Base-by-base conservation (phyloP, 345 rosid genomes). In the Kernera saxatilis region DNA sequence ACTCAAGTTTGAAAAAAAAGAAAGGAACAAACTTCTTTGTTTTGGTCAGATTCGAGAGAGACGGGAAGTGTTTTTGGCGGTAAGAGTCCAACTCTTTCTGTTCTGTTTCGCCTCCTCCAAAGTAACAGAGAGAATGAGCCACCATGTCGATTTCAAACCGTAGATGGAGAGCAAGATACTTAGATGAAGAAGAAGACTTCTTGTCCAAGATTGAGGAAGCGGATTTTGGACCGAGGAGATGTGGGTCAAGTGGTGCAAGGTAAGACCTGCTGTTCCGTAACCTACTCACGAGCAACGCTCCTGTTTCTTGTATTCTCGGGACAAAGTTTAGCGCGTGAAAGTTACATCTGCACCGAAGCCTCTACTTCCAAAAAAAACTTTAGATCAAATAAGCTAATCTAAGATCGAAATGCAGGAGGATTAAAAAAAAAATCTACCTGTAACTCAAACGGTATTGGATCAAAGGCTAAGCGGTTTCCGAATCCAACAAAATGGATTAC, bases 71-170 rank as follows among this genome's bases (percentile, higher is more conserved):
- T 55, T 89, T 83, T 76, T 84, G 77, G 27, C 96, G 88, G 71
- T 83, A 94, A 45, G 88, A 80, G 76, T 85, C 92, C 84, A 94
- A 77, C 62, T 87, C 92, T 72, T 63, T 77, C 56, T 83, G 83
- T 78, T 94, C 97, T 51, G 78, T 86, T 80, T 84, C 86, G 6
- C 96, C 99, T 51, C 97, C 95, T 63, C 97, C 97, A 33, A 85
- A 94, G 72, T 91, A 89, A 45, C 99, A 94, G 6, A 88, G 78
- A 69, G 99, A 91, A 82, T 94, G 99, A 71, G 99, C 99, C 53
- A 91, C 93, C 99, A 91, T 91, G 77, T 91, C 98, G 39, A 94
- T 94, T 78, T 94, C 98, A 74, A 91, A 91, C 76, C 99, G 88
- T 81, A 94, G 73, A 76, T 91, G 99, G 40, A 94, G 60, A 60